A percentile compares a stretch with the other conserved stretches of the same genome.
Evolutionary conservation across 257 asterid genomes (phyloP).

Genomic region (Przewalskia tangutica): DNA sequence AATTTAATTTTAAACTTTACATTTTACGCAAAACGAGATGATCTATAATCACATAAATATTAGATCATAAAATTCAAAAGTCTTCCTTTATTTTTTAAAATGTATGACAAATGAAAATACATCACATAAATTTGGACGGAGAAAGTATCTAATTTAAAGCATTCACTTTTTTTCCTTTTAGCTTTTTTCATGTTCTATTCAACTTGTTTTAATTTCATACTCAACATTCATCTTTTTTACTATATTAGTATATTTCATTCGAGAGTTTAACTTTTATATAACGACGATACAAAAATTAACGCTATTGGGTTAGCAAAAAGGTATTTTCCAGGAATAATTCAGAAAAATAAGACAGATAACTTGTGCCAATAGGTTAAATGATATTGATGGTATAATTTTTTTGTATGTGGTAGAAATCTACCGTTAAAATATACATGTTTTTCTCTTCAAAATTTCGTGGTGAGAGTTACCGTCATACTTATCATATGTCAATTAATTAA

Average conservation of each 20-base stretch:
- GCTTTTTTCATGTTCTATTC: not conserved
- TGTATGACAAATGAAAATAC: too few relatives aligned
- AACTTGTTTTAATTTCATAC: not conserved
- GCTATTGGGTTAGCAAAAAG: not conserved
- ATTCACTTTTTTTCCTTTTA: not conserved
- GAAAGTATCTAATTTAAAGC: not conserved
- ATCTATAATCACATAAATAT: too few relatives aligned
- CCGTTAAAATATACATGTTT: not conserved
- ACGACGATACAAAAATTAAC: too few relatives aligned
- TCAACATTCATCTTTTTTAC: not conserved
- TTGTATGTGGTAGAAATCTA: not conserved
- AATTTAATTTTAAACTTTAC: too few relatives aligned
- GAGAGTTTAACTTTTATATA: not conserved
- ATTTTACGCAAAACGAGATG: too few relatives aligned
- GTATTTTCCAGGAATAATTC: not conserved
- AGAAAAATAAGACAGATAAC: fast-evolving
- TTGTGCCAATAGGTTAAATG: not conserved
- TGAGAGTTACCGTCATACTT: not conserved
- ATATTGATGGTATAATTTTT: not conserved
- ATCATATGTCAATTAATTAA: too few relatives aligned
- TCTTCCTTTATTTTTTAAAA: too few relatives aligned
- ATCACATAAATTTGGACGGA: too few relatives aligned
- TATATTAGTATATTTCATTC: not conserved
- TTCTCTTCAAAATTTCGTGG: not conserved
- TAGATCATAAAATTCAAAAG: too few relatives aligned